Base-by-base conservation (phyloP, 2,329 filamentous ascomycete species). In the Diaporthe capsici region DNA sequence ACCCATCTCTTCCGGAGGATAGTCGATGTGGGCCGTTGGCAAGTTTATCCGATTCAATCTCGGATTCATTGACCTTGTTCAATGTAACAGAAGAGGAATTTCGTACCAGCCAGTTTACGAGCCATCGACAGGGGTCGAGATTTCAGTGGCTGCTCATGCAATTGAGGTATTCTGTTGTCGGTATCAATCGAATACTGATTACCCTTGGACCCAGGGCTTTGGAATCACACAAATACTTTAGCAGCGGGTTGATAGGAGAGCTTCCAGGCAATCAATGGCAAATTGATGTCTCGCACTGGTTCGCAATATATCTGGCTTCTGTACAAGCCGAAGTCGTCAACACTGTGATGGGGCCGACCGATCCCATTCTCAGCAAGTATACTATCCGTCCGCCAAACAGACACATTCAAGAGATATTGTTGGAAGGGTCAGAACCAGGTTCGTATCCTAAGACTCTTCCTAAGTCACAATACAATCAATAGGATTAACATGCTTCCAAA, bases 261-360 rank as follows among this genome's bases (percentile, higher is more conserved):
- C 5, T 77, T 1, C 77, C 77, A 6, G 73, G 71, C 4, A 75
- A 77, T 39, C 78, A 79, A 53, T 79, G 78, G 78, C 75, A 77
- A 44, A 6, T 72, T 2, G 77, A 79, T 17, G 77, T 79, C 3
- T 34, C 75, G 25, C 65, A 73, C 34, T 79, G 77, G 78, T 57
- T 70, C 22, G 17, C 57, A 8, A 76, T 72, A 2, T 49, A 47
- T 17, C 49, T 77, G 49, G 57, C 78, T 22, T 39, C 37, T 17
- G 22, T 75, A 4, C 78, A 79, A 61, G 55, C 58, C 12, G 58
- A 4, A 42, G 34, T 61, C 25, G 58, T 61, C 34, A 61, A 61
- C 6, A 61, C 9, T 15, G 58, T n/a, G 2, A 25, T 61, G 13
- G 37, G 58, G 12, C 58, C 58, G 15, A 9, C 4, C 4, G 22